Base-by-base conservation (phyloP, 495 filamentous ascomycete species). In the Pseudoneurospora amorphoporcata region DNA sequence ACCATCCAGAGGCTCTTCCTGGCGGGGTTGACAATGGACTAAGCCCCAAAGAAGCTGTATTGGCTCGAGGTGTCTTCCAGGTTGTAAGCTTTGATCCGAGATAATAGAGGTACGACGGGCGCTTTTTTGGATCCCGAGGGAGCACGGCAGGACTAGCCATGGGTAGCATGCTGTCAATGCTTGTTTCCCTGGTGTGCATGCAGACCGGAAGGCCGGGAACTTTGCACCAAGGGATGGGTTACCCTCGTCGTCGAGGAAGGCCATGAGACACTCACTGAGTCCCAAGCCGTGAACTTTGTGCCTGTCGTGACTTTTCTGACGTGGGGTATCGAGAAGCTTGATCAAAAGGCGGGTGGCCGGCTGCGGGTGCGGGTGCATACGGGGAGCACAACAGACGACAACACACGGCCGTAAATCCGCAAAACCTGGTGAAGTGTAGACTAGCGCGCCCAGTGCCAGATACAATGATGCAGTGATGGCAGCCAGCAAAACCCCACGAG, bases 191-290 rank as follows among this genome's bases (percentile, higher is more conserved):
- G 39, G 42, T 47, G 69, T 41, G 39, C 38, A 53, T 73, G 72
- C 76, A 79, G 73, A 71, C 77, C 76, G 76, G 75, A 74, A 78
- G 42, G 72, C 68, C 75, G 77, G 75, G 78, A 79, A 58, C 70
- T 72, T 70, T 68, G 71, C 72, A 73, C 47, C 47, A 53, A 70
- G 72, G 68, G 1, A 65, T 8, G 53, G 53, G 53, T 65, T 35
- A 32, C 29, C 29, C 23, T 61, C 53, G 29, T 61, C 29, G 53
- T 35, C 12, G 53, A 65, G 23, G 29, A 6, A 35, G 14, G 53
- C 53, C 14, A 65, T 65, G 53, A 35, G 53, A 12, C 53, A 61
- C 53, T 61, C 53, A 10, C 23, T 3, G 53, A 65, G 68, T 40
- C 40, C 39, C 29, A 61, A 68, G 38, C 14, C 41, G 29, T 38